These are phyloP conservation scores for Corchorus capsularis DNA, from an alignment of 345 rosid genomes.

Conservation along the genomic window DNA sequence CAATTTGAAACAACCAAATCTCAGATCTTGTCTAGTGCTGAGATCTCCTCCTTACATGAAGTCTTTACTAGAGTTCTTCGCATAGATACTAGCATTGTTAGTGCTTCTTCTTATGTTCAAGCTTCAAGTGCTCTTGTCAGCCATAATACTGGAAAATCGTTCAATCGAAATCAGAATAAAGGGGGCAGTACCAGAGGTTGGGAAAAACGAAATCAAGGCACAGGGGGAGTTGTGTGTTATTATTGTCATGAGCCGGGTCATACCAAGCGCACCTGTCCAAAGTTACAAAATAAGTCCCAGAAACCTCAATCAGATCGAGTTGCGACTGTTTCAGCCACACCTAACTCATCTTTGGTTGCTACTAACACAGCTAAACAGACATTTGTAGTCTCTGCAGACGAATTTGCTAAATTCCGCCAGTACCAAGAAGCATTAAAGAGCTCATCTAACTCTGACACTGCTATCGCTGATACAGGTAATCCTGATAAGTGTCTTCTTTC, in stretches of 20 bases:
- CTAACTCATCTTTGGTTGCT: neutral
- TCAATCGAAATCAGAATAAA: no score
- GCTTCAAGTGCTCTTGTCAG: neutral
- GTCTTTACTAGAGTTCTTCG: neutral
- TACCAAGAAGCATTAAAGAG: neutral
- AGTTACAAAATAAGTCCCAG: neutral
- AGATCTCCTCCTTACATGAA: slow-evolving; percentile 1
- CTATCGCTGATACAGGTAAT: neutral
- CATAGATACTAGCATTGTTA: neutral
- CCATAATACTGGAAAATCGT: neutral
- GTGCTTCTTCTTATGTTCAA: no score
- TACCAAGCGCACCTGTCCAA: neutral
- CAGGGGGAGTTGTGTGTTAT: no score
- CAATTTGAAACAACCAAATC: slow-evolving; percentile 10
- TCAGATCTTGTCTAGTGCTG: neutral
- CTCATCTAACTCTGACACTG: neutral
- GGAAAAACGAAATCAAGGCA: no score
- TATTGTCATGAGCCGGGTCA: no score
- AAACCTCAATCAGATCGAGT: neutral
- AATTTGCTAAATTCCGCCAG: neutral
- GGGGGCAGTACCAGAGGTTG: no score
- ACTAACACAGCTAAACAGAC: no score
- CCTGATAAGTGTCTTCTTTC: neutral
- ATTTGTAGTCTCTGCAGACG: neutral
- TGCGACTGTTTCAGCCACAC: neutral